These are phyloP conservation scores for Lathyrus sativus DNA, from an alignment of 306 rosid genomes.

Conservation along the genomic window DNA sequence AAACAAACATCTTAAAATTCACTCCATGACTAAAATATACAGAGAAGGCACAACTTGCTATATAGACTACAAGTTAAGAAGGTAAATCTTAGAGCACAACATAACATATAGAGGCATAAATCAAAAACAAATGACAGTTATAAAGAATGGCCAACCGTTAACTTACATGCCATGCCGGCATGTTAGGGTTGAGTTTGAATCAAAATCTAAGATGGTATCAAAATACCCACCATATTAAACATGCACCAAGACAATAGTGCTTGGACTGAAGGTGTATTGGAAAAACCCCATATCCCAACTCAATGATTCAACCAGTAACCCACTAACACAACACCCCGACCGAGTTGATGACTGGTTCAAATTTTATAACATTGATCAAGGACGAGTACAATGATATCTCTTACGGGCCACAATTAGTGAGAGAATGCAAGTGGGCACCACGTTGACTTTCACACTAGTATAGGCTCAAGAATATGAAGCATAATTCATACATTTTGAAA, in stretches of 20 bases:
- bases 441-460: background rate
- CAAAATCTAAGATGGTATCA: background rate
- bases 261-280: background rate
- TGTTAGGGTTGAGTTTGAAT: background rate
- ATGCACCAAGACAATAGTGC: background rate
- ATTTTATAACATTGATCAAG: background rate
- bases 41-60: background rate
- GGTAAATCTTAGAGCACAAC: background rate
- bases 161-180: background rate
- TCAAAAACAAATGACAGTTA: background rate
- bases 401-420: background rate
- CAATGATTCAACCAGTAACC: background rate
- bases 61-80: constrained; percentile 6
- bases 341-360: background rate
- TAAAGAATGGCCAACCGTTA: background rate
- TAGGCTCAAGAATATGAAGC: background rate
- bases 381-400: background rate
- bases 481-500: no score
- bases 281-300: background rate
- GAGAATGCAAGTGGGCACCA: background rate
- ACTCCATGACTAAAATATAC: constrained; percentile 24
- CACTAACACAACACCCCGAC: background rate
- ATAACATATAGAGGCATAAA: constrained; percentile 15
- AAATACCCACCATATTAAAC: background rate
- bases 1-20: constrained; percentile 20